Percentiles rank a stretch among this genome's conserved stretches.
These are phyloP conservation scores for Zizania latifolia DNA, from an alignment of 176 grass and related monocot genomes.

Conservation along the genomic window DNA sequence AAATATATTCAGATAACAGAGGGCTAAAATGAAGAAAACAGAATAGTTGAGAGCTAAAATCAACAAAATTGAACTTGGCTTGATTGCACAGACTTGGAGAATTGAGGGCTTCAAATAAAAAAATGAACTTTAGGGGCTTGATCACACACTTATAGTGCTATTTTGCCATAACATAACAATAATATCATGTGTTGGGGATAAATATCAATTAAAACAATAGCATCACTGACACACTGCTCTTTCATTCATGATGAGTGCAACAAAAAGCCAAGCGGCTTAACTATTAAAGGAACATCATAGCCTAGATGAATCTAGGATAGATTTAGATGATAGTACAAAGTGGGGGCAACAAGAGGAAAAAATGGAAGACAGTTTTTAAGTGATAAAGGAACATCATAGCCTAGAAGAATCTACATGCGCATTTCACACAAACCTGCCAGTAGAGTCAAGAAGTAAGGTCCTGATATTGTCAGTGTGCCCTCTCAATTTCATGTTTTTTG, in stretches of 20 bases:
- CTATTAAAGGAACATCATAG: too few species aligned
- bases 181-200: not conserved
- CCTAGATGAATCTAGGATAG: too few species aligned
- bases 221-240: not conserved
- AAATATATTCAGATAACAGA: too few species aligned
- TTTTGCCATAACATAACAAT: not conserved
- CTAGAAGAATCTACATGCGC: constrained; percentile 16
- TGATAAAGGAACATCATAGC: not conserved
- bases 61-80: too few species aligned
- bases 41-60: too few species aligned
- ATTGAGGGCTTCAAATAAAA: too few species aligned
- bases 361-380: not conserved
- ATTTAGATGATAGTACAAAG: not conserved
- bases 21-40: too few species aligned
- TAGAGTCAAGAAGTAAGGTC: constrained; percentile 86
- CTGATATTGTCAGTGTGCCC: constrained; percentile 94
- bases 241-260: not conserved
- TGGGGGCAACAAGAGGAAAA: not conserved
- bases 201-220: not conserved
- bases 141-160: too few species aligned
- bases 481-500: constrained; percentile 92
- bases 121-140: too few species aligned
- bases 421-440: constrained; percentile 65
- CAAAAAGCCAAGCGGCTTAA: not conserved
- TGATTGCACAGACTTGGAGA: too few species aligned